Percentiles rank a stretch among this genome's conserved stretches.
phyloP scores from a whole-genome alignment of 148 eudicot species.

The Rhododendron kiyosumense region DNA sequence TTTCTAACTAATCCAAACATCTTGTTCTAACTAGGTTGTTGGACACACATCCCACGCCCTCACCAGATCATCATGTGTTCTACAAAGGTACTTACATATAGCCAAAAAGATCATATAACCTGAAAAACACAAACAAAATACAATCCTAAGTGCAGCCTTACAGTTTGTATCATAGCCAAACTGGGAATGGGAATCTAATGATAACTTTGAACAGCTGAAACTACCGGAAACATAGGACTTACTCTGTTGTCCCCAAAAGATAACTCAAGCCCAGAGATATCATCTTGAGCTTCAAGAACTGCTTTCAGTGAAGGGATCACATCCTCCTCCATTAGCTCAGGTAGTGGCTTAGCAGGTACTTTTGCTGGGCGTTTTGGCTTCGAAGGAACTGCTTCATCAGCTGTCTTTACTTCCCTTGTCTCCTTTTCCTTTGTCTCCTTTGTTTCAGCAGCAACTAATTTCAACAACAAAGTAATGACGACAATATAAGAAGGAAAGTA shows the following conservation, averaged over 20 bases:
- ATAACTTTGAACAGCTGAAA: not conserved
- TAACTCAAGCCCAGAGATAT: constrained; percentile 62
- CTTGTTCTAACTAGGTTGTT: not conserved
- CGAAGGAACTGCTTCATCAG: constrained; percentile 37
- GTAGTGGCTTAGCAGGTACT: constrained; percentile 48
- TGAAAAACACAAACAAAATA: not conserved
- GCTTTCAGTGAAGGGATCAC: constrained; percentile 60
- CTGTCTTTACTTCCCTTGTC: constrained; percentile 30
- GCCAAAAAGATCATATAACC: not conserved
- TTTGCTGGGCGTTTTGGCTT: constrained; percentile 69
- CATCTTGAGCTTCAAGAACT: constrained; percentile 63
- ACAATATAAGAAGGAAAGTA: not conserved
- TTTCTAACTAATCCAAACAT: not conserved
- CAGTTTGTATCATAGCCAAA: not conserved
- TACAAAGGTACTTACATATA: not conserved
- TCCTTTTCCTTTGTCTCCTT: constrained; percentile 40
- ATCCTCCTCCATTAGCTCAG: constrained; percentile 83
- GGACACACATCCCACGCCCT: not conserved
- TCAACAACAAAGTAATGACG: not conserved
- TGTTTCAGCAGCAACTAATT: constrained; percentile 46
- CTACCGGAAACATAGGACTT: constrained; percentile 8
- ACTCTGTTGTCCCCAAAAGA: constrained; percentile 57
- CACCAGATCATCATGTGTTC: not conserved
- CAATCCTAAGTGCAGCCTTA: no score
- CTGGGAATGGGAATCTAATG: not conserved